Base-by-base conservation (phyloP, 352 stramenopile species). In the Pythium oligandrum region DNA sequence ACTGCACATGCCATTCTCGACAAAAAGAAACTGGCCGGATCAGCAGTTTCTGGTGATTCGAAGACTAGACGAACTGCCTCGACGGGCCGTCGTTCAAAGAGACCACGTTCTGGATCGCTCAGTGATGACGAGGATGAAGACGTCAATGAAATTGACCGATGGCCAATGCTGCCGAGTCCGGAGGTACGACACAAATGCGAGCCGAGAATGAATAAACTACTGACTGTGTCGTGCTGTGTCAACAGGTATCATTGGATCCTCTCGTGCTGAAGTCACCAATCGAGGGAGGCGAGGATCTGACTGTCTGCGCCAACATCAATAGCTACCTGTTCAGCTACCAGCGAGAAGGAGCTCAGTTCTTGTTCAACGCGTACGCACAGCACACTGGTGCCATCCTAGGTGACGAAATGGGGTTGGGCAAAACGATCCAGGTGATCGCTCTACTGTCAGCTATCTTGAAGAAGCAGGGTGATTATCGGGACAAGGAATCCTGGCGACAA, bases 351-450 rank as follows among this genome's bases (percentile, higher is more conserved):
- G 78, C 71, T 10, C 56, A 78, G 17, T 93, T 88, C 57, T 47
- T 93, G n/a, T 83, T 75, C 26, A 54, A 73, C 7, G 77, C 78
- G 4, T 88, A 88, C 40, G 37, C 53, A 8, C 60, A 61, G 11
- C 61, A 70, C 58, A 77, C 72, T 37, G 76, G 80, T 3, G 74
- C 88, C 48, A 98, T 99, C 62, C 73, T 99, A 8, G 97, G 97
- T 12, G 98, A 99, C 63, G 97, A 99, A 61, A 99, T 99, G 96
- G 97, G 88, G 3, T 73, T 98, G 0, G 89, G 89, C 5, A 97
- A 97, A 63, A 97, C 93, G 6, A 87, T 96, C 48, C 97, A 99
- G 63, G 86, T 93, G 12, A 91, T 98, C 30, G 71, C 88, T 32
- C 84, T 96, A 44, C 52, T 99, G 26, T 78, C 98, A 3, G 90